Evolutionary conservation across 2,329 filamentous ascomycete species (phyloP), one percentile per base, ranked within the genome.

Genomic region (Cytospora piceae): DNA sequence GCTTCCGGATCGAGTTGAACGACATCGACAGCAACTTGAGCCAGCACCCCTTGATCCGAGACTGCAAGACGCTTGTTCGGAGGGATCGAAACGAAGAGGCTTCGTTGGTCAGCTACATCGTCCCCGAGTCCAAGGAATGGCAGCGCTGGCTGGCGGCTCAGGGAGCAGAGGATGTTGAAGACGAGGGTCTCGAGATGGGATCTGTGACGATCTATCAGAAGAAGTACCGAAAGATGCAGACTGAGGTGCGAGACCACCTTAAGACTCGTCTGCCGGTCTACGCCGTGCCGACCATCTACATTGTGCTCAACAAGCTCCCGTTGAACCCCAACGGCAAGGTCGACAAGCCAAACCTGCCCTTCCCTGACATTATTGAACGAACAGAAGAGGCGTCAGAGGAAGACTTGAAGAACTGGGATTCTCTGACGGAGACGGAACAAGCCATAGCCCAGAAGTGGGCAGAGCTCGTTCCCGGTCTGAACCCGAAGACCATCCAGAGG

Each of bases 1-100:
- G 94, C 1, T 98, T 97, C 83, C 86, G 94, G 68, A 96, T 99
- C 71, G 95, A 99, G 79, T 87, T 98, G 55, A 90, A 90, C 69
- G 95, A 98, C 71, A 97, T 98, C 70, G 94, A 98, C 76, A 90
- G 84, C 52, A 90, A 96, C 75, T 80, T 97, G 56, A 90, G 87
- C 62, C 85, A 88, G 54, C 87, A 92, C 77, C 87, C 86, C 0
- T 79, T 96, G 29, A 86, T 98, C 29, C 85, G 92, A 51, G 94
- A 98, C 70, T 93, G 91, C 77, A 89, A 92, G 70, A 98, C 94
- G 0, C 80, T 98, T 3, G 87, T 98, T 4, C 87, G 92, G 76
- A 87, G 92, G 77, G 90, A 96, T 77, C 89, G 89, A 72, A 87
- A 93, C 74, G 92, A 96, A 76, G 94, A 97, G 76, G 90, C 88